Conservation (phyloP, 2,329 filamentous ascomycete species). For the Chaetoscypha palmicola region DNA sequence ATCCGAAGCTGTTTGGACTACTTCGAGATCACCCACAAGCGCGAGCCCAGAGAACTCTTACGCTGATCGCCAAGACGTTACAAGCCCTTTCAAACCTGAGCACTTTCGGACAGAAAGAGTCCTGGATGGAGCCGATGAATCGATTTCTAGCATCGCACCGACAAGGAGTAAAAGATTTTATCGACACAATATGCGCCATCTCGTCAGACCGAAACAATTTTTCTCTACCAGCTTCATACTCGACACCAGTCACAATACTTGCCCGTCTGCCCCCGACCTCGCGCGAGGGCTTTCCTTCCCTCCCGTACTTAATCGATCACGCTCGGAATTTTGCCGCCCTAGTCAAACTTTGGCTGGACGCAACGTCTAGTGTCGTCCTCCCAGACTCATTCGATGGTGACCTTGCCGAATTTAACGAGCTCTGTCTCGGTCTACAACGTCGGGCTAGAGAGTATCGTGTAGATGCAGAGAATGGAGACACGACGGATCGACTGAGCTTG, state of each 20-base stretch:
- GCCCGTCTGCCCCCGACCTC: constrained; percentile 72
- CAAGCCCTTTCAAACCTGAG: constrained; percentile 88
- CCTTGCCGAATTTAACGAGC: constrained; percentile 27
- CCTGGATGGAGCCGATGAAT: constrained; percentile 99
- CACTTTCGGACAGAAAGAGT: constrained; percentile 86
- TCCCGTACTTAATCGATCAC: constrained; percentile 89
- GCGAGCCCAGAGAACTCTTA: constrained; percentile 79
- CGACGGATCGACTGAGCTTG: constrained; percentile 20
- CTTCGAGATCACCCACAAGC: constrained; percentile 74
- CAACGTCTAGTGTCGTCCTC: constrained; percentile 25
- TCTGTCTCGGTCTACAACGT: constrained; percentile 27
- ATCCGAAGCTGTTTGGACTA: constrained; percentile 87
- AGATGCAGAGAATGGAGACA: constrained; percentile 25
- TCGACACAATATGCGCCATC: constrained; percentile 80
- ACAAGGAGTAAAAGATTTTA: constrained; percentile 75
- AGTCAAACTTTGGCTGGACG: constrained; percentile 71
- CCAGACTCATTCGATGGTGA: constrained; percentile 25
- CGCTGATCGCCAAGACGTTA: constrained; percentile 84
- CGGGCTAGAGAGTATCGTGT: constrained; percentile 29
- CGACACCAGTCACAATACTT: constrained; percentile 85
- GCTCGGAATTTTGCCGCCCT: constrained; percentile 78
- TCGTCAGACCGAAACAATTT: constrained; percentile 61
- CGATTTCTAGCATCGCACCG: constrained; percentile 71
- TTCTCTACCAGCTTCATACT: constrained; percentile 74
- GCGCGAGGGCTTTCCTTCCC: constrained; percentile 83